phyloP scores from a whole-genome alignment of 2,329 filamentous ascomycete genomes.

The Microcyclospora tardicrescens region DNA sequence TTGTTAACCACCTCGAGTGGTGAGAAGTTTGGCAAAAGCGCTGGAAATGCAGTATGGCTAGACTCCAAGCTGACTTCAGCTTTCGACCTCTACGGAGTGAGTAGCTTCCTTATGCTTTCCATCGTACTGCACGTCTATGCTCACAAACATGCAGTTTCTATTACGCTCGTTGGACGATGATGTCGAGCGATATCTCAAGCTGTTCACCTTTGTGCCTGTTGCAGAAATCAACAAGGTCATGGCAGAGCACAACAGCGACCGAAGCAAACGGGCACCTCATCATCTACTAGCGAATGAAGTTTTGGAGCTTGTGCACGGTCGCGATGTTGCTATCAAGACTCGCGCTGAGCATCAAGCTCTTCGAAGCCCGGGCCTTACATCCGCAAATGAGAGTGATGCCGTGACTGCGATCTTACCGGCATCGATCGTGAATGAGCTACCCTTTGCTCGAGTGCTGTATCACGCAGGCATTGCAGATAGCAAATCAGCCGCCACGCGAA shows the following conservation, averaged over 20 bases:
- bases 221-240: conserved; percentile 55
- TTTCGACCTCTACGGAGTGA: conserved; percentile 70
- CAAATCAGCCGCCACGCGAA: conserved; percentile 18
- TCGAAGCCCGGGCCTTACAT: conserved; percentile 14
- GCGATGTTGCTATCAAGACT: conserved; percentile 48
- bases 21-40: conserved; percentile 87
- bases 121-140: background rate
- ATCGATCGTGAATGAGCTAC: conserved; percentile 14
- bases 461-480: conserved; percentile 20
- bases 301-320: conserved; percentile 64
- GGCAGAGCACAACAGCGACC: conserved; percentile 52
- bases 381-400: background rate
- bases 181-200: conserved; percentile 67
- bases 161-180: conserved; percentile 69
- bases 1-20: conserved; percentile 75
- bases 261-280: conserved; percentile 64
- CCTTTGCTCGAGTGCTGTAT: conserved; percentile 19
- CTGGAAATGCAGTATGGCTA: conserved; percentile 89
- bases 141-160: conserved; percentile 51
- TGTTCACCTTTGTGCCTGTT: conserved; percentile 79
- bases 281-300: conserved; percentile 75
- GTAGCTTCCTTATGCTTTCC: conserved; percentile 7
- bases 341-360: conserved; percentile 43
- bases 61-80: conserved; percentile 65
- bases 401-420: conserved; percentile 11